Conservation (phyloP, 768 basidiomycete species). For the Lanmaoa rubissima region DNA sequence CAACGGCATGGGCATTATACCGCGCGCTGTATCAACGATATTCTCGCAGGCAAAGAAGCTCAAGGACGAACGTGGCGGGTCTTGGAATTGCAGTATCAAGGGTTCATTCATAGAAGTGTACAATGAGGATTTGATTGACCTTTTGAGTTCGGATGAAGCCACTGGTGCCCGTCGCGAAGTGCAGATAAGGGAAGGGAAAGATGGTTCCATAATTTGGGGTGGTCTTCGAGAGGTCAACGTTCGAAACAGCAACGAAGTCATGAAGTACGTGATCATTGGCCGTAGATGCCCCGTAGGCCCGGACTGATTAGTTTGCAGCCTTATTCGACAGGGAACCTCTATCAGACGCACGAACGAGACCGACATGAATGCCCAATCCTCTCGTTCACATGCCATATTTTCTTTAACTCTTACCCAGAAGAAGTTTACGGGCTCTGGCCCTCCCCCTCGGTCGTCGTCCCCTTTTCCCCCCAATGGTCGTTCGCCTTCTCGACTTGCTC, state of each 20-base stretch:
- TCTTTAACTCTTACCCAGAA: conserved; percentile 92
- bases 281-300: conserved; percentile 6
- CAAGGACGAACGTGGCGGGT: conserved; percentile 68
- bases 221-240: conserved; percentile 92
- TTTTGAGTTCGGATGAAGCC: conserved; percentile 73
- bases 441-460: conserved; percentile 73
- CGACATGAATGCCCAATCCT: conserved; percentile 98
- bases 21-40: conserved; percentile 86
- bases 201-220: conserved; percentile 95
- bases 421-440: conserved; percentile 70
- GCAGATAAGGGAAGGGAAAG: conserved; percentile 95
- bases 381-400: conserved; percentile 98
- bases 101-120: conserved; percentile 97
- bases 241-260: conserved; percentile 82
- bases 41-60: conserved; percentile 76
- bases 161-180: conserved; percentile 76
- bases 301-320: conserved; percentile 45
- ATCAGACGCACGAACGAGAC: conserved; percentile 95
- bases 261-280: conserved; percentile 61
- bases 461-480: conserved; percentile 73
- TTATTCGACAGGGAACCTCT: conserved; percentile 85
- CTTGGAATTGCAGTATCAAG: conserved; percentile 80
- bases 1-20: conserved; percentile 93
- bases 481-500: conserved; percentile 73
- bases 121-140: conserved; percentile 98